These are phyloP conservation scores for Drechmeria coniospora DNA, from an alignment of 2,329 filamentous ascomycete genomes.

Conservation along the genomic window DNA sequence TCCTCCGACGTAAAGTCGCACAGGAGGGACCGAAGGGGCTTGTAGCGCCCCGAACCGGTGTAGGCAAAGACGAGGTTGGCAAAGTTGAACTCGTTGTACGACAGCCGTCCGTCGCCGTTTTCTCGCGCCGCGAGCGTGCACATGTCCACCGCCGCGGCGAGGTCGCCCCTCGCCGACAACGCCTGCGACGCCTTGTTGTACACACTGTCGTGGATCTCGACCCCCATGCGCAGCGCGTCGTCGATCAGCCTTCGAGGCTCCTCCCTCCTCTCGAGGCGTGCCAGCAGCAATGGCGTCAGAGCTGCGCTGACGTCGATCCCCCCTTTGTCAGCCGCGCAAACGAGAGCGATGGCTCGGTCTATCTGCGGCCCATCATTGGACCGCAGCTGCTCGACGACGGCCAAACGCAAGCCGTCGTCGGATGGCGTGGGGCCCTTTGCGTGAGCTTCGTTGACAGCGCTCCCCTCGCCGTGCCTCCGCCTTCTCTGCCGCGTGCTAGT, in stretches of 20 bases:
- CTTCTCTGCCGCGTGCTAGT: not conserved
- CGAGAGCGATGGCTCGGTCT: slow-evolving; percentile 20
- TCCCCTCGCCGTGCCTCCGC: not conserved
- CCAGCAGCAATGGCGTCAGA: slow-evolving; percentile 22
- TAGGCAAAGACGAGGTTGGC: slow-evolving; percentile 19
- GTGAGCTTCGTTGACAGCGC: not conserved
- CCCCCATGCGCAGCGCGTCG: slow-evolving; percentile 11
- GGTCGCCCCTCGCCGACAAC: slow-evolving; percentile 14
- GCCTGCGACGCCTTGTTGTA: slow-evolving; percentile 20
- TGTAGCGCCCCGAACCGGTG: slow-evolving; percentile 16
- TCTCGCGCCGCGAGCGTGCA: slow-evolving; percentile 20
- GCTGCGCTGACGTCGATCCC: slow-evolving; percentile 27
- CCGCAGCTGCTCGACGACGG: slow-evolving; percentile 26
- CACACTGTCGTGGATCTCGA: slow-evolving; percentile 18
- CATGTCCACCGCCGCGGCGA: slow-evolving; percentile 14
- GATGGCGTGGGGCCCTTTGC: not conserved
- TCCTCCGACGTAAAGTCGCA: slow-evolving; percentile 13
- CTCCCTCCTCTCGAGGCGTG: slow-evolving; percentile 19
- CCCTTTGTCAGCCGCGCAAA: slow-evolving; percentile 21
- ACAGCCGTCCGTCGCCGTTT: slow-evolving; percentile 19
- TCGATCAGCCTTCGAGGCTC: slow-evolving; percentile 12
- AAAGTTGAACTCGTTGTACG: slow-evolving; percentile 23
- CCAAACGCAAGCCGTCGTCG: slow-evolving; percentile 24
- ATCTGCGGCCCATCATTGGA: slow-evolving; percentile 12
- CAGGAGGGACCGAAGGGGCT: slow-evolving; percentile 15